These are phyloP conservation scores for Yueomyces sp. DNA, from an alignment of 1,139 yeast genomes.

Conservation along the genomic window DNA sequence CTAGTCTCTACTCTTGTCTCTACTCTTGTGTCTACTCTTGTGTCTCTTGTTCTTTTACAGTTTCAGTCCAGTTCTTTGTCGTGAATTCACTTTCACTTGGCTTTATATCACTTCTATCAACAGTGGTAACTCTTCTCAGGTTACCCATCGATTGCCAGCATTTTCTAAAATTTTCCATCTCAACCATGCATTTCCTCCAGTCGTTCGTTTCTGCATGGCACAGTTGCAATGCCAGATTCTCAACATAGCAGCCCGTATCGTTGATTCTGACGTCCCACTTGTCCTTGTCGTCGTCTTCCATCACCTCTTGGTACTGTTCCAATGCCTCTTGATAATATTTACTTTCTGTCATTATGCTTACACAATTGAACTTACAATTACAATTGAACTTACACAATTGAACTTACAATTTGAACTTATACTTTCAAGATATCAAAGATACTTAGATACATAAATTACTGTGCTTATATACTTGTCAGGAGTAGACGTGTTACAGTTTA, in stretches of 20 bases:
- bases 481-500: too few species aligned
- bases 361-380: too few species aligned
- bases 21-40: too few species aligned
- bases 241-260: constrained; percentile 52
- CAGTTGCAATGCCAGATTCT: constrained; percentile 51
- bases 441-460: too few species aligned
- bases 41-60: background rate
- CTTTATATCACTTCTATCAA: constrained; percentile 10
- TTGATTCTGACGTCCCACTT: constrained; percentile 55
- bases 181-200: constrained; percentile 60
- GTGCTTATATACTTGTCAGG: too few species aligned
- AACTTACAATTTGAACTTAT: too few species aligned
- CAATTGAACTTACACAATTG: too few species aligned
- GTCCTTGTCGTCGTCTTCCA: constrained; percentile 18
- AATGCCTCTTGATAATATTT: constrained; percentile 20
- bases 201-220: constrained; percentile 76
- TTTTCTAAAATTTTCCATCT: constrained; percentile 27
- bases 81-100: background rate
- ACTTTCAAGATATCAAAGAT: too few species aligned
- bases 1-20: too few species aligned
- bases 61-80: background rate
- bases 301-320: constrained; percentile 18
- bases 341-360: constrained; percentile 3
- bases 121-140: constrained; percentile 20
- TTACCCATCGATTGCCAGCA: constrained; percentile 23